These are phyloP conservation scores for Takakia lepidozioides DNA, from an alignment of 225 moss, liverwort and hornwort species.

Conservation along the genomic window DNA sequence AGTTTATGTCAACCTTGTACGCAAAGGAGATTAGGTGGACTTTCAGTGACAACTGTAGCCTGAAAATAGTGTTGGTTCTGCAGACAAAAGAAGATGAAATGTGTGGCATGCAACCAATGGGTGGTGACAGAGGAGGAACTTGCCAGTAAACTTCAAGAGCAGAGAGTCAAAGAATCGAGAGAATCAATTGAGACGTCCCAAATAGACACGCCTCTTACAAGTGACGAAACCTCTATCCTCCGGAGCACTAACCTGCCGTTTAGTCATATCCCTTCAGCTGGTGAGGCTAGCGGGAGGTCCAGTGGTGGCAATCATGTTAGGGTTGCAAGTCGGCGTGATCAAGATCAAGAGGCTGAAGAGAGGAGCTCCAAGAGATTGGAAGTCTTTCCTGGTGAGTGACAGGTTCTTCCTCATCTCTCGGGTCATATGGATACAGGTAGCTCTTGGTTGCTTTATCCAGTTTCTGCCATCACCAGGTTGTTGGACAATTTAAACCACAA, in stretches of 20 bases:
- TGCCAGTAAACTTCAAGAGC: conserved; percentile 31
- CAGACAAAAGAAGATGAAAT: conserved; percentile 65
- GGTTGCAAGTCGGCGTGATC: conserved; percentile 39
- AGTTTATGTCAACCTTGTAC: too few relatives aligned
- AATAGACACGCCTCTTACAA: not conserved
- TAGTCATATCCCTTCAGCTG: not conserved
- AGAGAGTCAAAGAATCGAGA: conserved; percentile 28
- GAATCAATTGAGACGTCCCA: not conserved
- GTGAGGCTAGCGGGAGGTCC: conserved; percentile 1
- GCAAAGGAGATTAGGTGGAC: too few relatives aligned
- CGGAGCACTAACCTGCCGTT: too few relatives aligned
- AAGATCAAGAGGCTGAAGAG: conserved; percentile 26
- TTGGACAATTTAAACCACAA: too few relatives aligned
- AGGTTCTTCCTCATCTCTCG: too few relatives aligned
- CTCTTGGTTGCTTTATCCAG: too few relatives aligned
- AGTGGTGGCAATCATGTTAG: conserved; percentile 26
- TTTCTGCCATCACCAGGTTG: too few relatives aligned
- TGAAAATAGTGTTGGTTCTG: too few relatives aligned
- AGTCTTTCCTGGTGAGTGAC: conserved; percentile 11
- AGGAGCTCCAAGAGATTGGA: conserved; percentile 45
- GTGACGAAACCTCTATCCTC: too few relatives aligned
- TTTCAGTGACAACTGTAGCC: too few relatives aligned
- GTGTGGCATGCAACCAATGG: conserved; percentile 84
- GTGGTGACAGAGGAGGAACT: conserved; percentile 66
- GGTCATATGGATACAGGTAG: too few relatives aligned